Evolutionary conservation across 306 rosid genomes (phyloP).

Genomic region (Prunus armeniaca): DNA sequence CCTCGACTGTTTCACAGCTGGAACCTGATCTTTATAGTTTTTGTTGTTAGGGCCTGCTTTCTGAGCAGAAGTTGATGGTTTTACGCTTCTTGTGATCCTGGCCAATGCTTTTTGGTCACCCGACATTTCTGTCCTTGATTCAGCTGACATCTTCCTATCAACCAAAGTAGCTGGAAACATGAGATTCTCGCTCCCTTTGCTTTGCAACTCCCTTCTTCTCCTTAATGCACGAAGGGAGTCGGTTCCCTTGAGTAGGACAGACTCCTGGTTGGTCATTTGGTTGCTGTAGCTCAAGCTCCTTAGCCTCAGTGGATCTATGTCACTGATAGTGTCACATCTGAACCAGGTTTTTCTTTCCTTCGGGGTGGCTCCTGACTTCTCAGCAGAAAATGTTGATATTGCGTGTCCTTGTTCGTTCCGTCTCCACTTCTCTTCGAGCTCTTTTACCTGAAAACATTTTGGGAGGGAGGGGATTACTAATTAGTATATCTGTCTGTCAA

Average conservation of each 20-base stretch:
- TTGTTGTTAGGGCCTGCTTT: neutral
- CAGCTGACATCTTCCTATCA: constrained; percentile 4
- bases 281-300: neutral
- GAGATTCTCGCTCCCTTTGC: constrained; percentile 12
- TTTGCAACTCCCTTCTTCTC: constrained; percentile 17
- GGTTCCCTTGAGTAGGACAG: constrained; percentile 17
- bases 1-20: constrained; percentile 1
- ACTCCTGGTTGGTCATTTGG: constrained; percentile 8
- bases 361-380: neutral
- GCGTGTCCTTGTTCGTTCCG: constrained; percentile 4
- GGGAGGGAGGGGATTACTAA: neutral
- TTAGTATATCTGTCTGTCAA: neutral
- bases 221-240: constrained; percentile 16
- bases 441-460: constrained; percentile 7
- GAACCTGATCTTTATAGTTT: constrained; percentile 17
- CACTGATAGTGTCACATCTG: constrained; percentile 4
- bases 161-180: neutral
- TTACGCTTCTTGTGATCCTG: constrained; percentile 19
- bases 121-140: neutral
- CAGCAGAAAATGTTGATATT: neutral
- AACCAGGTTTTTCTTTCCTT: neutral
- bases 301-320: neutral
- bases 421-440: constrained; percentile 19
- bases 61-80: constrained; percentile 7
- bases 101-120: constrained; percentile 13